These are phyloP conservation scores for Blastobotrys buckinghamii DNA, from an alignment of 1,139 yeast genomes.

Conservation along the genomic window DNA sequence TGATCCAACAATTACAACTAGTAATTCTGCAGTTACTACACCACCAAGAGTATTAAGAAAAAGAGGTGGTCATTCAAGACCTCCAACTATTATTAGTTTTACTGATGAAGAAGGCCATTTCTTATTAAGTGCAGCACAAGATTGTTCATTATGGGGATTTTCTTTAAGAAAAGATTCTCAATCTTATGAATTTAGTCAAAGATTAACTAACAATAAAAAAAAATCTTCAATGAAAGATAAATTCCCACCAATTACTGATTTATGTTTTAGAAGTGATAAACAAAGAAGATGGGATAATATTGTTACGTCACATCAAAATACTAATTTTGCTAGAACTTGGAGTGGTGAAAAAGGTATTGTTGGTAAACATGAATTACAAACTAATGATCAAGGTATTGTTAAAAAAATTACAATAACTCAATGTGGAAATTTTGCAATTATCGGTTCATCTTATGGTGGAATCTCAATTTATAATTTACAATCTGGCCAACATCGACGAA, in stretches of 20 bases:
- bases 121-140: constrained; percentile 81
- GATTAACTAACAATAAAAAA: constrained; percentile 29
- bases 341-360: constrained; percentile 74
- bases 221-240: constrained; percentile 48
- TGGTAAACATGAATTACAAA: constrained; percentile 63
- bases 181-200: constrained; percentile 85
- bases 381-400: constrained; percentile 79
- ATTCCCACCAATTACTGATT: constrained; percentile 67
- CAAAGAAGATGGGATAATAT: constrained; percentile 95
- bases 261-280: constrained; percentile 72
- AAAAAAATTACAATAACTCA: constrained; percentile 75
- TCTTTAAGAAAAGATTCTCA: constrained; percentile 95
- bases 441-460: constrained; percentile 90
- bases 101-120: constrained; percentile 81
- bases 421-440: constrained; percentile 92
- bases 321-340: constrained; percentile 87
- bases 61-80: constrained; percentile 94
- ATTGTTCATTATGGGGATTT: constrained; percentile 82
- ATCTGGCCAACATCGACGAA: constrained; percentile 73
- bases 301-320: constrained; percentile 86
- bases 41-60: constrained; percentile 92
- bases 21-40: constrained; percentile 50
- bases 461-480: constrained; percentile 86
- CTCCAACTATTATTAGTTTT: constrained; percentile 73
- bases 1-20: constrained; percentile 77